Evolutionary conservation across 2,329 filamentous ascomycete species (phyloP), one percentile per base, ranked within the genome.

Genomic region (Grosmannia clavigera): DNA sequence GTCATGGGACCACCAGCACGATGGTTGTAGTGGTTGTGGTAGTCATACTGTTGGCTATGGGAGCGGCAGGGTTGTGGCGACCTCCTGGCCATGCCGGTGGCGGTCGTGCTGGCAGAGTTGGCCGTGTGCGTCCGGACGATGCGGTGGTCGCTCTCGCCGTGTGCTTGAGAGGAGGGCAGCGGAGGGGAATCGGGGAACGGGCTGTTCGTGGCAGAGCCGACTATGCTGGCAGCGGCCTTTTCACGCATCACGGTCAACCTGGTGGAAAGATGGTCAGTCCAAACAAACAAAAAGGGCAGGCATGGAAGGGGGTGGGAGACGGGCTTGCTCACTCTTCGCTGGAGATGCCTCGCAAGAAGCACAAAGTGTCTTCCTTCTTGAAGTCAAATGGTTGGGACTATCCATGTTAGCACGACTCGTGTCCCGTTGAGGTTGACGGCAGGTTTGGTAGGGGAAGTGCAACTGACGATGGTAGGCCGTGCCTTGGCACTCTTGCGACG

Each of bases 381-480:
- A 84, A 79, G 68, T 83, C 75, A 70, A 81, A 85, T 0, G 82
- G 82, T 11, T 76, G 76, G 57, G 81, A 83, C 81, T 84, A 62
- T 19, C 25, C 38, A 3, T 12, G 61, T 59, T 12, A 61, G 60
- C n/a, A 35, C 4, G 3, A 14, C 6, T 2, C 3, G 16, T 19
- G 14, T 19, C 40, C 25, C 9, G 22, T 22, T 14, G 12, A 16
- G 12, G 76, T 75, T 58, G 81, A 83, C 81, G 83, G 62, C n/a
- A 48, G n/a, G 31, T 31, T 22, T 22, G 22, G 22, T 22, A 22
- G 22, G 22, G 22, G 31, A 9, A 10, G 35, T n/a, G 40, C 3
- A 51, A 57, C 77, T 63, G 67, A 81, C 78, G 68, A 81, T 81
- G 58, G 78, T 72, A 16, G 77, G 61, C n/a, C 66, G 68, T 25